Evolutionary conservation across 768 basidiomycete species (phyloP).

Genomic region (Kockovaella imperatae): DNA sequence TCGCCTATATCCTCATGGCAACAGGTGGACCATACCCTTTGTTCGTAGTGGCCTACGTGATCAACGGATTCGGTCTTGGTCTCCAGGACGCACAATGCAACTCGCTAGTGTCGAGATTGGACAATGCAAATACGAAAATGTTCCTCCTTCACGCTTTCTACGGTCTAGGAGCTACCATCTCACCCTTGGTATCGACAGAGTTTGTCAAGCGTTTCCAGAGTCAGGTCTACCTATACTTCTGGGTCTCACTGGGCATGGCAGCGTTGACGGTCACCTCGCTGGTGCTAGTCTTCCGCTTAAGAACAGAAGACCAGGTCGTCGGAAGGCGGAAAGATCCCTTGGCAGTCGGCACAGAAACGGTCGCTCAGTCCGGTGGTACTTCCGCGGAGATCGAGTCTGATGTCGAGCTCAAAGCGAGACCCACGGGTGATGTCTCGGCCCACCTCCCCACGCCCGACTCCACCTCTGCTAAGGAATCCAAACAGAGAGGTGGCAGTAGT

Average conservation of each 20-base stretch:
- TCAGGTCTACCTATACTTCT: constrained; percentile 55
- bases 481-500: constrained; percentile 9
- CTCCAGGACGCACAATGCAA: constrained; percentile 52
- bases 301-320: constrained; percentile 59
- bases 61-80: constrained; percentile 51
- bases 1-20: constrained; percentile 45
- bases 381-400: background rate
- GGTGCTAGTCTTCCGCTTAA: constrained; percentile 58
- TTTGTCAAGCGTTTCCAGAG: constrained; percentile 48
- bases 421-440: background rate
- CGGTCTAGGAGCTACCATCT: constrained; percentile 51
- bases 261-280: constrained; percentile 54
- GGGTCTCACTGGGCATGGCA: constrained; percentile 63
- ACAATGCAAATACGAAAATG: constrained; percentile 46
- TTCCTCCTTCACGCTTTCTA: constrained; percentile 34
- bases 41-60: constrained; percentile 47
- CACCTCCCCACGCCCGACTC: background rate
- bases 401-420: background rate
- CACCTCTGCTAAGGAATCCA: background rate
- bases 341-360: background rate
- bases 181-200: constrained; percentile 74
- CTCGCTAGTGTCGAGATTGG: constrained; percentile 48
- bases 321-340: constrained; percentile 14
- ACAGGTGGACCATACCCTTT: constrained; percentile 50
- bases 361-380: background rate